Percentiles rank a stretch among this genome's conserved stretches.
phyloP scores from a whole-genome alignment of 768 basidiomycete genomes.

The Mycena pura region DNA sequence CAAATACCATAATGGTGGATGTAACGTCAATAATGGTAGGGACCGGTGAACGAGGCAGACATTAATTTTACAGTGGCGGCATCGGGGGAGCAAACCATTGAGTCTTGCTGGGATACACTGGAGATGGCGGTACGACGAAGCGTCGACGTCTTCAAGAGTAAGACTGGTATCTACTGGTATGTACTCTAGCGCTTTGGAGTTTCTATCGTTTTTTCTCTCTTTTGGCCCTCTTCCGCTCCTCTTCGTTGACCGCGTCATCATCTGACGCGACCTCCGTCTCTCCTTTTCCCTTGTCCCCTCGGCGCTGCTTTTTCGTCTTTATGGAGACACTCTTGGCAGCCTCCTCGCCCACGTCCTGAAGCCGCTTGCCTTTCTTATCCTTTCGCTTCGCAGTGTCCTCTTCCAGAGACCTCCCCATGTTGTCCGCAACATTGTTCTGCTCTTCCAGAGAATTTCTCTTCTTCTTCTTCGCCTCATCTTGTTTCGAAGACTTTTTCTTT shows the following conservation, averaged over 20 bases:
- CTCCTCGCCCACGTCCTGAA: too few relatives aligned
- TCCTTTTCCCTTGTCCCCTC: background rate
- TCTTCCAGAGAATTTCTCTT: conserved; percentile 27
- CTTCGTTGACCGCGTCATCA: background rate
- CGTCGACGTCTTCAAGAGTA: conserved; percentile 3
- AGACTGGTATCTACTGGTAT: background rate
- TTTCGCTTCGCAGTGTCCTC: conserved; percentile 14
- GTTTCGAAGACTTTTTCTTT: too few relatives aligned
- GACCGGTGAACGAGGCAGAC: background rate
- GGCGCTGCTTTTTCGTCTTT: background rate
- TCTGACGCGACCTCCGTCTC: background rate
- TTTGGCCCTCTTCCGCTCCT: conserved; percentile 15
- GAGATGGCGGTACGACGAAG: background rate
- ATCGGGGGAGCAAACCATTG: background rate
- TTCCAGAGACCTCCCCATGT: too few relatives aligned
- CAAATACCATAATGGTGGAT: background rate
- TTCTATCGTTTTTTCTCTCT: conserved; percentile 18
- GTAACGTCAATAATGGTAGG: too few relatives aligned
- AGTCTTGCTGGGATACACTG: background rate
- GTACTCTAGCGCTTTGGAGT: conserved; percentile 15
- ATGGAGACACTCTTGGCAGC: too few relatives aligned
- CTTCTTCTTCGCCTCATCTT: conserved; percentile 36
- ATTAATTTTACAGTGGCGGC: background rate
- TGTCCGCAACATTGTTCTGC: too few relatives aligned
- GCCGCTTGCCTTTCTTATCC: conserved; percentile 22